Conservation (phyloP, 73 alveolate genomes). For the Paramecium sonneborni region DNA sequence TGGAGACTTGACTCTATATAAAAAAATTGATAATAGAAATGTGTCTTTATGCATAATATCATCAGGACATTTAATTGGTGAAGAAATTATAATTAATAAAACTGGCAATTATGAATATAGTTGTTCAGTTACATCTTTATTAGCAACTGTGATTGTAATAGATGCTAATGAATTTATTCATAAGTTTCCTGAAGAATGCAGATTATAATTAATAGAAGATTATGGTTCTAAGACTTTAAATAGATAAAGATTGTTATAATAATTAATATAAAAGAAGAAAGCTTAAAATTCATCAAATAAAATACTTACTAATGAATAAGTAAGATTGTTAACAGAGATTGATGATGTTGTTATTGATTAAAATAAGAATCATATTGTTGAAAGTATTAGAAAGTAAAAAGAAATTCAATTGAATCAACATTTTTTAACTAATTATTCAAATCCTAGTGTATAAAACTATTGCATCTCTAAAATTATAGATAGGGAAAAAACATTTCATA, state of each 20-base stretch:
- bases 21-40: background rate
- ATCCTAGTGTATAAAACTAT: background rate
- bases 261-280: background rate
- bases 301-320: background rate
- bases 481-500: background rate
- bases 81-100: conserved; percentile 12
- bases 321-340: background rate
- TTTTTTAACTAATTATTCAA: background rate
- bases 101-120: conserved; percentile 28
- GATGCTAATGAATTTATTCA: background rate
- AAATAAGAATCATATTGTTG: background rate
- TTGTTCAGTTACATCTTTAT: background rate
- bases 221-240: background rate
- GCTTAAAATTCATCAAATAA: background rate
- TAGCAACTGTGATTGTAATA: background rate
- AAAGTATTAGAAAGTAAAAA: background rate
- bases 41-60: conserved; percentile 22
- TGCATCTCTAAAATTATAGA: background rate
- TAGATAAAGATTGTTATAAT: background rate
- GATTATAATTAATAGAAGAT: conserved; percentile 24
- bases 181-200: conserved; percentile 48
- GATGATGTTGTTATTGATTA: background rate
- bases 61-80: conserved; percentile 31
- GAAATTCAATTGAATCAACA: background rate
- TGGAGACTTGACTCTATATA: conserved; percentile 9